Base-by-base conservation (phyloP, 2,329 filamentous ascomycete species). In the Trichoderma lentiforme region DNA sequence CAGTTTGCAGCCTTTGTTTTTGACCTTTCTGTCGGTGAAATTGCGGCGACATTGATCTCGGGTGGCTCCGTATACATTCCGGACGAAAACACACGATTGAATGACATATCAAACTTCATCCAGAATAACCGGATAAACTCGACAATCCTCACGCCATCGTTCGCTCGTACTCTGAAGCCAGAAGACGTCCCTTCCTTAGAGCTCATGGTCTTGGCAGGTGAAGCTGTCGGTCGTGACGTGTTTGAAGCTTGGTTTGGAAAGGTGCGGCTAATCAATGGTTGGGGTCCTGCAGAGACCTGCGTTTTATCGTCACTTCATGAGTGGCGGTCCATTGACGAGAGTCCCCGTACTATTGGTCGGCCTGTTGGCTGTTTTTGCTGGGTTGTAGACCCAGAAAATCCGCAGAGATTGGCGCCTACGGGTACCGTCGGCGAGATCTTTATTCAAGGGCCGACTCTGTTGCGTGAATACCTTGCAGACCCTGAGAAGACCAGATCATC, bases 321-420 rank as follows among this genome's bases (percentile, higher is more conserved):
- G 43, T 70, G 57, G 56, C 15, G 32, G 28, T 70, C 56, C 2
- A 28, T 43, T 1, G 4, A 61, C 28, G 70, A 72, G 18, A 58
- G 28, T 8, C 26, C 57, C 3, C 65, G 24, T 28, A 72, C 39
- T 14, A 47, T 74, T 6, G 70, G 71, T 1, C 36, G 43, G n/a
- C 64, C 64, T 11, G 65, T 72, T 8, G 70, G 70, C n/a, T 18
- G 70, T n/a, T 69, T 70, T 65, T 73, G 66, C n/a, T 73, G 71
- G 73, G 34, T 73, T 56, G 71, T 65, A 24, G 67, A 71, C 28
- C 30, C 67, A 5, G 51, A 56, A 28, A 51, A 73, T 36, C 47
- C 62, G 1, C 51, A 62, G 14, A 71, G 70, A 3, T 15, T 73
- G 0, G 70, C 70, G 12, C 70, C 70, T 36, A 43, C 24, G 7